Evolutionary conservation across 2,329 filamentous ascomycete species (phyloP), one percentile per base, ranked within the genome.

Genomic region (Scedosporium boydii): DNA sequence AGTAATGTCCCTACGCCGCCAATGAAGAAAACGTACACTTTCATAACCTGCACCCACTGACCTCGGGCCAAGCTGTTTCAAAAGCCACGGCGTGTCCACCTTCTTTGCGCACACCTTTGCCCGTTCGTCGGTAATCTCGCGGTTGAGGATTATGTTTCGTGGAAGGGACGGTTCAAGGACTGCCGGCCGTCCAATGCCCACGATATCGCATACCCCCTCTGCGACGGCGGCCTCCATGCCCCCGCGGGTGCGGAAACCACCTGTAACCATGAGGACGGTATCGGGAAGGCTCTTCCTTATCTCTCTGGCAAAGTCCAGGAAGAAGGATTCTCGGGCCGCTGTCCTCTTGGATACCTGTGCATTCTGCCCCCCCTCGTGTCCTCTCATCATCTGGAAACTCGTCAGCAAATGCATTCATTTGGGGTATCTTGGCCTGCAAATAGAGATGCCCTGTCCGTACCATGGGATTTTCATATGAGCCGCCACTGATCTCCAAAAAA

Each of bases 401-500:
- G 44, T 21, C 44, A 48, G 18, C 2, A 21, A 48, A 21, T 21
- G 44, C 7, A 18, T 48, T 2, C 16, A n/a, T n/a, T 14, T 10
- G 6, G 44, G 6, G 44, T 14, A 7, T n/a, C 21, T 7, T 48
- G 44, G 14, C 21, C 16, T 48, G 44, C 6, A 14, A 23, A 21
- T 18, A 23, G 44, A 23, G 6, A 23, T n/a, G 44, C 44, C 44
- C 16, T 18, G 16, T 26, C 63, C 69, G 60, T 68, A 83, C 80
- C 59, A 65, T 67, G 0, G 83, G 78, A 62, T 84, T 71, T 66
- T 86, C 81, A 65, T 82, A 86, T 0, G 71, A 81, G 0, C 88
- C 87, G 0, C 87, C 88, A 18, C 81, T 85, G 27, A 90, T 79
- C 71, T 91, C 87, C 1, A 90, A 72, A 66, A 89, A 89, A 71